These are phyloP conservation scores for Megacollybia marginata DNA, from an alignment of 768 basidiomycete genomes.

Conservation along the genomic window DNA sequence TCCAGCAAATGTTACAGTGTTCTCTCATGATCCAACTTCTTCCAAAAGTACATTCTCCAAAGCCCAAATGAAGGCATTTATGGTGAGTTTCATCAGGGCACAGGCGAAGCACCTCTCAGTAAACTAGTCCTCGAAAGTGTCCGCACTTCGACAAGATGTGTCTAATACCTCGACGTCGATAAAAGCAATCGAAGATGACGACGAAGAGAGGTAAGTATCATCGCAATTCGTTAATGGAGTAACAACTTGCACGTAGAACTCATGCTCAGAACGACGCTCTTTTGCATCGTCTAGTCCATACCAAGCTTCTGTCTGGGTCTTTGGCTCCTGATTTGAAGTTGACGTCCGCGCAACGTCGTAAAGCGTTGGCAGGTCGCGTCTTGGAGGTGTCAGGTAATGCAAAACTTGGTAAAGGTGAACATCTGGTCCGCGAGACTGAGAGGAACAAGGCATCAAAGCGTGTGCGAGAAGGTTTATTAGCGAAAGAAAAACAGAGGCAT, in stretches of 20 bases:
- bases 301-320: conserved; percentile 70
- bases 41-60: conserved; percentile 19
- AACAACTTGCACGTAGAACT: conserved; percentile 34
- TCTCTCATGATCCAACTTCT: conserved; percentile 30
- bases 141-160: conserved; percentile 41
- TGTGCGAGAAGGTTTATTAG: conserved; percentile 61
- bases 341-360: conserved; percentile 60
- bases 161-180: conserved; percentile 11
- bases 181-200: conserved; percentile 32
- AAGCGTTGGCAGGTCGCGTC: conserved; percentile 72
- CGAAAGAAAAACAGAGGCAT: conserved; percentile 53
- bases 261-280: conserved; percentile 73
- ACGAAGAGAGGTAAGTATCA: conserved; percentile 44
- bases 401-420: conserved; percentile 73
- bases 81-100: conserved; percentile 40
- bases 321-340: conserved; percentile 53
- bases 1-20: conserved; percentile 48
- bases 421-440: conserved; percentile 49
- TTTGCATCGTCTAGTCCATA: conserved; percentile 75
- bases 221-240: neutral
- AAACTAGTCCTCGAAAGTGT: conserved; percentile 69
- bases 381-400: conserved; percentile 62
- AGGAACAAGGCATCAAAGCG: conserved; percentile 64
- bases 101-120: conserved; percentile 3
- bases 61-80: conserved; percentile 59